phyloP scores from a whole-genome alignment of 805 yeast genomes.

The Candida ipomoeae region DNA sequence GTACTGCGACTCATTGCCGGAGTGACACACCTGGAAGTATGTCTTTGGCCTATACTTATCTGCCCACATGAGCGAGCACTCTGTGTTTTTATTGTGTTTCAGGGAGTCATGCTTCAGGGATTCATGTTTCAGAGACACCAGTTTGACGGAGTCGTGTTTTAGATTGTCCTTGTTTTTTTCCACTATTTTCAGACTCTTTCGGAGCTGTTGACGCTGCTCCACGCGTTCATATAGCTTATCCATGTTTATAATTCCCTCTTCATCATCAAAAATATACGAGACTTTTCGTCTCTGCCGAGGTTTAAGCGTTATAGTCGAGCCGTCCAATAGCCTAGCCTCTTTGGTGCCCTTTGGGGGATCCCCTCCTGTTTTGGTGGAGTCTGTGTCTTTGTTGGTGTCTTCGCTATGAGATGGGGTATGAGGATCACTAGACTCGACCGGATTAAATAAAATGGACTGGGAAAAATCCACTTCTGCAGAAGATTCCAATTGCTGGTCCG shows the following conservation, averaged over 20 bases:
- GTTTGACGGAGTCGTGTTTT: neutral
- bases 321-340: slow-evolving; percentile 11
- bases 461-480: neutral
- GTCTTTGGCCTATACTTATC: slow-evolving; percentile 37
- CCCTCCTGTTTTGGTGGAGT: neutral
- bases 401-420: neutral
- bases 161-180: neutral
- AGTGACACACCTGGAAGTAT: slow-evolving; percentile 37
- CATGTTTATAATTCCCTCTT: slow-evolving; percentile 15
- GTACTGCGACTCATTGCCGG: slow-evolving; percentile 42
- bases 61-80: slow-evolving; percentile 27
- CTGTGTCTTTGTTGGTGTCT: neutral
- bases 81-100: neutral
- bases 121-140: neutral
- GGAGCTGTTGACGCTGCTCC: slow-evolving; percentile 10
- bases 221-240: slow-evolving; percentile 17
- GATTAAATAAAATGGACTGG: slow-evolving; percentile 6
- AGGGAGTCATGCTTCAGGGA: neutral
- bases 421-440: neutral
- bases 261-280: slow-evolving; percentile 4
- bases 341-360: slow-evolving; percentile 3
- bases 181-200: slow-evolving; percentile 4
- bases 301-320: slow-evolving; percentile 10
- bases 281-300: slow-evolving; percentile 9
- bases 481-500: neutral